Base-by-base conservation (phyloP, 805 yeast genomes). In the Kazachstania psychrophila region DNA sequence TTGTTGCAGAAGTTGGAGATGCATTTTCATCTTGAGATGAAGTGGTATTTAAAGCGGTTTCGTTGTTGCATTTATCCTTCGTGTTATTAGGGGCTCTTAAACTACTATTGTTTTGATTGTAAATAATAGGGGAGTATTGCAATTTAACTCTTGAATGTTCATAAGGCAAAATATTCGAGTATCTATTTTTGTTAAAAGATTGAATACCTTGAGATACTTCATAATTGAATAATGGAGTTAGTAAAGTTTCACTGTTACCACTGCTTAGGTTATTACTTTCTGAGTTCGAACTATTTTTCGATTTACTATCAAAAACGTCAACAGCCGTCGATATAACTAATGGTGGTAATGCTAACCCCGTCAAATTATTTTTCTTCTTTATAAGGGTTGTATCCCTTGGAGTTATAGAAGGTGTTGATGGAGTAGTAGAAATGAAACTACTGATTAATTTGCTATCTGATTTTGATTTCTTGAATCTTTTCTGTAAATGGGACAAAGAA, bases 111-210 rank as follows among this genome's bases (percentile, higher is more conserved):
- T 8, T 20, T n/a, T n/a, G n/a, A 16, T 8, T 23, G 14, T 15
- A 22, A 18, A 25, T 19, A 11, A 29, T 11, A 34, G 63, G 68
- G 9, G 62, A 60, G 31, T 59, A 56, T 19, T 49, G 51, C 32
- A 60, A 38, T 34, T 54, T 74, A 15, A 88, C 95, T 39, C 95
- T 67, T 11, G 94, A 73, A 51, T 84, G 89, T 51, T 83, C 94
- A 58, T 75, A 87, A 5, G 94, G 87, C 47, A 82, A 73, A 33
- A 87, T 83, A 57, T 88, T 92, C 45, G 83, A 78, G 65, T 87
- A 87, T 44, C 96, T 64, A 58, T 87, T 86, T 54, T 86, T 86
- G 37, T 72, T 61, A 27, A 88, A 86, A 16, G 76, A 72, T 54
- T 82, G 89, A 27, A 86, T 75, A 1, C 94, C 95, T 13, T 80